Evolutionary conservation across 768 basidiomycete genomes (phyloP).

Genomic region (Arthromyces matolae): DNA sequence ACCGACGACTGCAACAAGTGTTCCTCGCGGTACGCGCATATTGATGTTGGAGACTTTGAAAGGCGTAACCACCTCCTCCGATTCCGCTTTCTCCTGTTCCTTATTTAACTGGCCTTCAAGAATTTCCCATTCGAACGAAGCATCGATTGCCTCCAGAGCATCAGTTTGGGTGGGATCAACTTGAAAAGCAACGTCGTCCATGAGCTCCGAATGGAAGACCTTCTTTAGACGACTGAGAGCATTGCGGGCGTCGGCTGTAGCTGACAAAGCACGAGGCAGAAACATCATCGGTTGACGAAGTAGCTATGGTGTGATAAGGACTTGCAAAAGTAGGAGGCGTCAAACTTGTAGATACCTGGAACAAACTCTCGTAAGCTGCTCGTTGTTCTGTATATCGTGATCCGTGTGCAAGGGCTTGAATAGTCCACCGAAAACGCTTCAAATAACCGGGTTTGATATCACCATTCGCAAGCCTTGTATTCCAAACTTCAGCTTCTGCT

Average conservation of each 20-base stretch:
- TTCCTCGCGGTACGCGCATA: slow-evolving; percentile 53
- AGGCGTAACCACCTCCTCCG: slow-evolving; percentile 19
- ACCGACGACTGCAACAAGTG: slow-evolving; percentile 61
- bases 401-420: slow-evolving; percentile 26
- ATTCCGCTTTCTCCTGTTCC: slow-evolving; percentile 10
- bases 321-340: no score
- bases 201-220: slow-evolving; percentile 55
- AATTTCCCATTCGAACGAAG: slow-evolving; percentile 63
- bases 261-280: slow-evolving; percentile 57
- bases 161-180: slow-evolving; percentile 43
- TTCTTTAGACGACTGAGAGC: slow-evolving; percentile 49
- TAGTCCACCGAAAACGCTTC: slow-evolving; percentile 38
- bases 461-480: slow-evolving; percentile 43
- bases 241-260: slow-evolving; percentile 61
- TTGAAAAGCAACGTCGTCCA: slow-evolving; percentile 35
- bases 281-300: slow-evolving; percentile 71
- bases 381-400: slow-evolving; percentile 24
- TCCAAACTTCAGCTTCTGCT: slow-evolving; percentile 51
- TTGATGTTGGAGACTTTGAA: slow-evolving; percentile 51
- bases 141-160: slow-evolving; percentile 50
- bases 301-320: slow-evolving; percentile 32
- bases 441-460: slow-evolving; percentile 38
- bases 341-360: slow-evolving; percentile 35
- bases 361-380: slow-evolving; percentile 43
- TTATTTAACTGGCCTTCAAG: slow-evolving; percentile 8